These are phyloP conservation scores for Salvia miltiorrhiza DNA, from an alignment of 257 asterid genomes.

Conservation along the genomic window DNA sequence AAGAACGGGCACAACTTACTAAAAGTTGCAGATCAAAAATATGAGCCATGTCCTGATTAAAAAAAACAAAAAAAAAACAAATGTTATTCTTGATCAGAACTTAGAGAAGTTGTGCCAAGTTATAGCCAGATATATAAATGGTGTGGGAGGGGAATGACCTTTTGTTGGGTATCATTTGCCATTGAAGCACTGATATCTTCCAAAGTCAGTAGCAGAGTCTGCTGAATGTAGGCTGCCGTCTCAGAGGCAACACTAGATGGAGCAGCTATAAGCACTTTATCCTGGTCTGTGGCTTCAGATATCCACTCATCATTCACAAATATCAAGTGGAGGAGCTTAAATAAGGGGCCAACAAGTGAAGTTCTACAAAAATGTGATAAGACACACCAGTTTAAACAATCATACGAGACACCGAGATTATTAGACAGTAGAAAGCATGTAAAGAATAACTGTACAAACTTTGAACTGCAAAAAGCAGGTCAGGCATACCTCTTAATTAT, in stretches of 20 bases:
- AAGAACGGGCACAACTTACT: constrained; percentile 66
- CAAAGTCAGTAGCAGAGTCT: constrained; percentile 60
- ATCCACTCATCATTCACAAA: constrained; percentile 42
- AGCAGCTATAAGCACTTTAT: constrained; percentile 26
- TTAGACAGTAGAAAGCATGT: not conserved
- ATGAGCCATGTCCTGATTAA: constrained; percentile 45
- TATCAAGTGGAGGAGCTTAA: constrained; percentile 59
- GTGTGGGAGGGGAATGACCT: constrained; percentile 40
- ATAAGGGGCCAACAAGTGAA: constrained; percentile 68
- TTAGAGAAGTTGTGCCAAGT: constrained; percentile 6
- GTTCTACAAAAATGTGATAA: constrained; percentile 41
- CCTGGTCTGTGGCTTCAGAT: constrained; percentile 35
- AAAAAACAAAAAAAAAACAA: constrained; percentile 15
- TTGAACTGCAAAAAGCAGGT: not conserved
- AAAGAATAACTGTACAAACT: constrained; percentile 12
- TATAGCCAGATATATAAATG: constrained; percentile 10
- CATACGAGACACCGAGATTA: not conserved
- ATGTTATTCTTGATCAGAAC: constrained; percentile 28
- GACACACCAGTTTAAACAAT: constrained; percentile 21
- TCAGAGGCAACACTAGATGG: constrained; percentile 40
- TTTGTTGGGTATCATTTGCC: constrained; percentile 28
- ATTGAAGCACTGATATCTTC: constrained; percentile 69
- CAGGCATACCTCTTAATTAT: constrained; percentile 60
- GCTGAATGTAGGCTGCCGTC: constrained; percentile 53
- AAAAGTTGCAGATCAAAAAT: constrained; percentile 60